phyloP scores from a whole-genome alignment of 805 yeast species.

The Sugiyamaella valdiviana region DNA sequence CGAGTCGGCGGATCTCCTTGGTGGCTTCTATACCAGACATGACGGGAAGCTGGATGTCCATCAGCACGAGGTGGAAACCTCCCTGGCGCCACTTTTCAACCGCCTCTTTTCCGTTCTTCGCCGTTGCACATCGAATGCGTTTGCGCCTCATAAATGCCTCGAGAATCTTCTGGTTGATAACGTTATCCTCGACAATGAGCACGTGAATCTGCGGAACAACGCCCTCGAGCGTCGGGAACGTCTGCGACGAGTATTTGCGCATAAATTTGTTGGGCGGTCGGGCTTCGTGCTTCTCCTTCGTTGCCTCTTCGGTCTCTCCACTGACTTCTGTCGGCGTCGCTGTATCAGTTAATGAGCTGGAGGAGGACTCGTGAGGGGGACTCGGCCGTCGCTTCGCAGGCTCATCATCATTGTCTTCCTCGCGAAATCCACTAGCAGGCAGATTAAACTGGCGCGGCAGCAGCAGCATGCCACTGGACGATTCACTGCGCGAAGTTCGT shows the following conservation, averaged over 20 bases:
- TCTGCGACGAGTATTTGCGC: background rate
- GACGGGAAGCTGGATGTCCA: conserved; percentile 97
- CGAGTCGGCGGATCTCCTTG: conserved; percentile 80
- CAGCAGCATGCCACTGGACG: conserved; percentile 25
- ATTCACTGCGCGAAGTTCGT: conserved; percentile 2
- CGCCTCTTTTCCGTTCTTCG: conserved; percentile 93
- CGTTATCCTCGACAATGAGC: conserved; percentile 91
- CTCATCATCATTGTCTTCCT: conserved; percentile 1
- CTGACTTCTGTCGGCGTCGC: background rate
- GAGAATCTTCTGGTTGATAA: conserved; percentile 85
- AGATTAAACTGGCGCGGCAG: conserved; percentile 27
- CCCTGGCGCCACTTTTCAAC: conserved; percentile 91
- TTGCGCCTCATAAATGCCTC: conserved; percentile 83
- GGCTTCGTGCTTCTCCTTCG: background rate
- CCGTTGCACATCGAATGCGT: conserved; percentile 75
- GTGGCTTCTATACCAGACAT: conserved; percentile 95
- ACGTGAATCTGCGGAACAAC: conserved; percentile 88
- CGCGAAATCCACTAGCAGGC: conserved; percentile 6
- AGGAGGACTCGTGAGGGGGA: background rate
- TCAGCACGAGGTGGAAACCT: conserved; percentile 86
- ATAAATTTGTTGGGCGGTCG: background rate
- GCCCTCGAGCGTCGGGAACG: conserved; percentile 32
- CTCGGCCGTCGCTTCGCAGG: background rate
- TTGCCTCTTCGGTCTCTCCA: background rate
- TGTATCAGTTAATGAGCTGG: background rate